phyloP scores from a whole-genome alignment of 2,329 filamentous ascomycete genomes.

The Metarhizium album region DNA sequence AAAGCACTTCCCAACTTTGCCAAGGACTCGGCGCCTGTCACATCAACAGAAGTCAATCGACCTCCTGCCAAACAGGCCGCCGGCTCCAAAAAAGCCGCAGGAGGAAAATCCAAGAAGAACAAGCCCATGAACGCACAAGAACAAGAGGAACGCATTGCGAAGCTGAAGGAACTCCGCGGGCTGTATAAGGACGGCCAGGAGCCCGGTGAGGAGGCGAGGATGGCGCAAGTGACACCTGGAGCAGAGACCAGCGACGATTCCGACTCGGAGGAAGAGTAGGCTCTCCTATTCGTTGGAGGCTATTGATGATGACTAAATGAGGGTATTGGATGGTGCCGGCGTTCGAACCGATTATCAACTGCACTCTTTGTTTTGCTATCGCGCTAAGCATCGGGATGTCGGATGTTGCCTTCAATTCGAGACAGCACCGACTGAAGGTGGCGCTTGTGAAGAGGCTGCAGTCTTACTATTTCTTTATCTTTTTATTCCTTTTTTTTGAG shows the following conservation, averaged over 20 bases:
- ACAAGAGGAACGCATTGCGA: slow-evolving; percentile 54
- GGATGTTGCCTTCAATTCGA: not conserved
- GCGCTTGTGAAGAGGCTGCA: not conserved
- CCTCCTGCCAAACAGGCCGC: slow-evolving; percentile 20
- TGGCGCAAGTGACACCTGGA: slow-evolving; percentile 17
- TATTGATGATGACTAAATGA: slow-evolving; percentile 9
- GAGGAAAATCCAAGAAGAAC: slow-evolving; percentile 55
- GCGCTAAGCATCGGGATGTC: not conserved
- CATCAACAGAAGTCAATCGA: slow-evolving; percentile 21
- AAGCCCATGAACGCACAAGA: slow-evolving; percentile 65
- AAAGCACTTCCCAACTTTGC: slow-evolving; percentile 31
- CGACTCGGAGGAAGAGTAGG: slow-evolving; percentile 36
- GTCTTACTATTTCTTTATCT: not conserved
- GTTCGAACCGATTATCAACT: slow-evolving; percentile 7
- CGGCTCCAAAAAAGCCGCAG: slow-evolving; percentile 1
- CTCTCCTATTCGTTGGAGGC: not conserved
- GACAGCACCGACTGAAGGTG: not conserved
- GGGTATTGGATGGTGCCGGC: slow-evolving; percentile 9
- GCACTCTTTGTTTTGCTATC: not conserved
- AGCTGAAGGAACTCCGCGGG: slow-evolving; percentile 44
- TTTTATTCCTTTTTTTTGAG: not conserved
- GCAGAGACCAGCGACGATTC: slow-evolving; percentile 33
- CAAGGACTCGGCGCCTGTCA: slow-evolving; percentile 19
- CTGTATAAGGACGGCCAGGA: slow-evolving; percentile 27
- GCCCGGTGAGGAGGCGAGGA: slow-evolving; percentile 15